These are phyloP conservation scores for Saprolegnia diclina DNA, from an alignment of 352 stramenopile genomes.

Conservation along the genomic window DNA sequence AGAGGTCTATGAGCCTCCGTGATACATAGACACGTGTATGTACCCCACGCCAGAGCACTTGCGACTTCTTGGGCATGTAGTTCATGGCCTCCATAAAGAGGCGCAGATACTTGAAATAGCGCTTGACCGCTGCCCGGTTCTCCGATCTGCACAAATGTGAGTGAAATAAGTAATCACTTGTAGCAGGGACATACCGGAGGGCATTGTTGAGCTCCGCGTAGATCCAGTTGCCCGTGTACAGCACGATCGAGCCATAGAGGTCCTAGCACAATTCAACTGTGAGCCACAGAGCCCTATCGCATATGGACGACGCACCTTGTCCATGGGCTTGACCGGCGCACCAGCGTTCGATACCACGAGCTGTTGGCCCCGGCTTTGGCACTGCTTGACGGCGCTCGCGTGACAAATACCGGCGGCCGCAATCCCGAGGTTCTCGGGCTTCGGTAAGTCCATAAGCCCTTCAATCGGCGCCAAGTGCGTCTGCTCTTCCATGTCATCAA, in stretches of 20 bases:
- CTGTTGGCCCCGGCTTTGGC: neutral
- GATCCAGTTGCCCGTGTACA: slow-evolving; percentile 21
- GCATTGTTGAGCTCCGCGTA: slow-evolving; percentile 7
- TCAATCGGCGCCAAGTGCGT: slow-evolving; percentile 16
- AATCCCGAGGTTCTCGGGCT: neutral
- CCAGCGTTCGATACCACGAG: neutral
- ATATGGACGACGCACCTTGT: slow-evolving; percentile 13
- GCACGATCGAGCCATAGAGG: slow-evolving; percentile 17
- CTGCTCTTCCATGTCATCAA: slow-evolving; percentile 25
- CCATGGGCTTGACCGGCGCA: neutral
- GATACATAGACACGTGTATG: no score
- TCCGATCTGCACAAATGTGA: neutral
- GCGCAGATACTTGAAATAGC: slow-evolving; percentile 18
- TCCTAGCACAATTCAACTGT: neutral
- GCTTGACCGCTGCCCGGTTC: neutral
- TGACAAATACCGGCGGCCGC: slow-evolving; percentile 4
- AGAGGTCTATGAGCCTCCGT: no score
- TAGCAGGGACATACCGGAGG: neutral
- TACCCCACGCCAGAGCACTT: slow-evolving; percentile 17
- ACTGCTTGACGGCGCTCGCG: slow-evolving; percentile 15
- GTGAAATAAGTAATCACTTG: neutral
- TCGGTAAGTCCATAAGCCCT: slow-evolving; percentile 18
- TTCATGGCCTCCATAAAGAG: slow-evolving; percentile 19
- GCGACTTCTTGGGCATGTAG: slow-evolving; percentile 16
- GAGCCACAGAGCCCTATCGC: neutral